Evolutionary conservation across 2,329 filamentous ascomycete genomes (phyloP).

Genomic region (Colletotrichum shisoi): DNA sequence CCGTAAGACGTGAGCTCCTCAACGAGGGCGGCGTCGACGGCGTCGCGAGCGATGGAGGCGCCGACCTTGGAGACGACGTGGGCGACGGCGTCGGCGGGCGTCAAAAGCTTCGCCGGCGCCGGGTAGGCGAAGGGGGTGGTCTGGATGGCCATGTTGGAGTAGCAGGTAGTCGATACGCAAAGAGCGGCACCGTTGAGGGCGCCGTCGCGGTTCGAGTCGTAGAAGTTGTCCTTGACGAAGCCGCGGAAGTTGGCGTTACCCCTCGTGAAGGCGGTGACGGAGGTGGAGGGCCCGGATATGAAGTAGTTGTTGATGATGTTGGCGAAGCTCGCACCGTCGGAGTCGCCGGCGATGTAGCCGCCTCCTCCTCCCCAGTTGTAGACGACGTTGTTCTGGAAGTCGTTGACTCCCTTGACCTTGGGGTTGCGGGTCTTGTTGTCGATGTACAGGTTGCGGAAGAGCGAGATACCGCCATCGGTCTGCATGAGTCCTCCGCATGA

Average conservation of each 20-base stretch:
- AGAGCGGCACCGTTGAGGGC: slow-evolving; percentile 57
- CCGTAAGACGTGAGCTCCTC: slow-evolving; percentile 57
- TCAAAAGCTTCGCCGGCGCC: slow-evolving; percentile 51
- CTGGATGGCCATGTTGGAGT: slow-evolving; percentile 57
- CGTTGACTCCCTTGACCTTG: slow-evolving; percentile 64
- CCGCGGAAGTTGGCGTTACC: slow-evolving; percentile 63
- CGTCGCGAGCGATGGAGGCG: slow-evolving; percentile 55
- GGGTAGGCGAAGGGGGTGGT: slow-evolving; percentile 54
- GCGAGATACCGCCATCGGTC: slow-evolving; percentile 55
- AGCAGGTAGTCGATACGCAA: slow-evolving; percentile 53
- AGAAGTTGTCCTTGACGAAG: slow-evolving; percentile 62
- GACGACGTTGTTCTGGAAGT: slow-evolving; percentile 61
- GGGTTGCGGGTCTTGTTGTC: slow-evolving; percentile 66
- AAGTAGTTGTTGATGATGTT: slow-evolving; percentile 67
- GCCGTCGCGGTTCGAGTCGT: slow-evolving; percentile 60
- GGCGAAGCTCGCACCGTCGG: slow-evolving; percentile 55
- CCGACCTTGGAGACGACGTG: slow-evolving; percentile 53
- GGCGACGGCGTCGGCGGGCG: slow-evolving; percentile 51
- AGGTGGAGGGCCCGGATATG: slow-evolving; percentile 61
- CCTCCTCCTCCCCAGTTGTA: slow-evolving; percentile 65
- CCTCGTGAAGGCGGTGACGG: slow-evolving; percentile 60
- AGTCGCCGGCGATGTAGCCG: slow-evolving; percentile 64
- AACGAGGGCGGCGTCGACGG: slow-evolving; percentile 54
- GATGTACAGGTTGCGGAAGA: slow-evolving; percentile 63
- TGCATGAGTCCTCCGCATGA: slow-evolving; percentile 62